These are phyloP conservation scores for Cryptococcus sp. DNA, from an alignment of 1,284 basidiomycete species.

Conservation along the genomic window DNA sequence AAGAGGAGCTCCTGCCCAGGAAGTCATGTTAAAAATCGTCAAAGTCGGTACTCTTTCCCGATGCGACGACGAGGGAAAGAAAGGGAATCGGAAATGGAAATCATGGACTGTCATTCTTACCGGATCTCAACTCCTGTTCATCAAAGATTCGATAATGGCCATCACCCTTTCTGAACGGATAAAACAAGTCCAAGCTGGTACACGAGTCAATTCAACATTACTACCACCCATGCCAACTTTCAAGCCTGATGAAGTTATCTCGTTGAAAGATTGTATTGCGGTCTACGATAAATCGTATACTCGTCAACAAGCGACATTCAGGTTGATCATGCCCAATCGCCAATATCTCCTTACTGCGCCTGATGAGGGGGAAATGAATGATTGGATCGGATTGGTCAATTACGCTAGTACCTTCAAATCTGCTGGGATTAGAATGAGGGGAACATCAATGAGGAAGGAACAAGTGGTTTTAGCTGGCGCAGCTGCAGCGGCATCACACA, in stretches of 20 bases:
- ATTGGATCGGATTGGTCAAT: conserved; percentile 91
- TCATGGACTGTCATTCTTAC: conserved; percentile 82
- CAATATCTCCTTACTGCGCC: conserved; percentile 76
- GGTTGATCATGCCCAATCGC: conserved; percentile 64
- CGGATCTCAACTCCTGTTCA: conserved; percentile 84
- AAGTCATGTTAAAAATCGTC: conserved; percentile 62
- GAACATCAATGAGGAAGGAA: conserved; percentile 61
- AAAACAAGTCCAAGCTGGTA: conserved; percentile 12
- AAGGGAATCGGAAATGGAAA: conserved; percentile 78
- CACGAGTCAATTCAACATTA: conserved; percentile 25
- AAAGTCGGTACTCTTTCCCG: conserved; percentile 78
- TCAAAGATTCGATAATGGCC: conserved; percentile 76
- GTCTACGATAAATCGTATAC: conserved; percentile 71
- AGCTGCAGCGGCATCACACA: conserved; percentile 74
- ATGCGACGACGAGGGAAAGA: conserved; percentile 72
- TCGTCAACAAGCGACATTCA: conserved; percentile 59
- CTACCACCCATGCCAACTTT: conserved; percentile 60
- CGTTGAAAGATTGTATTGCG: conserved; percentile 72
- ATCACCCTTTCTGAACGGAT: conserved; percentile 57
- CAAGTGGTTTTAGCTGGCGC: conserved; percentile 73
- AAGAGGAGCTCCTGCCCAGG: not conserved
- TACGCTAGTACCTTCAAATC: conserved; percentile 91
- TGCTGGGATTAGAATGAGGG: conserved; percentile 76
- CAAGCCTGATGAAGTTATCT: conserved; percentile 81
- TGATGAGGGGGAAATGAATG: conserved; percentile 72